Evolutionary conservation across 2,329 filamentous ascomycete genomes (phyloP).

Genomic region (Emmonsiellopsis sp.): DNA sequence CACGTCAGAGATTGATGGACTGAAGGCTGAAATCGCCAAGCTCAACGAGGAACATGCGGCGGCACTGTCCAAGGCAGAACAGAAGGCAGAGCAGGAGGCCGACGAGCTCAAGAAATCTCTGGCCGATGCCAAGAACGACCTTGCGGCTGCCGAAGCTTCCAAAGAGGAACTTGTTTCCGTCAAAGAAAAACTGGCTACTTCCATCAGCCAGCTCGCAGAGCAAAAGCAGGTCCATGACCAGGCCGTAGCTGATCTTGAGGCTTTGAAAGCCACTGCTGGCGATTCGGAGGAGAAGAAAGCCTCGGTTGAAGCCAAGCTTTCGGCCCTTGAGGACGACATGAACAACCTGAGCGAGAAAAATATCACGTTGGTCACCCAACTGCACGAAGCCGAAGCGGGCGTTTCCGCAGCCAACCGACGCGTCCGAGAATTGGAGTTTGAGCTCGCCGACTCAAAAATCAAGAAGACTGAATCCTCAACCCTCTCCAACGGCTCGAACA

Average conservation of each 20-base stretch:
- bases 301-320: constrained; percentile 26
- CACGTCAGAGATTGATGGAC: constrained; percentile 25
- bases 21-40: constrained; percentile 35
- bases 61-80: constrained; percentile 35
- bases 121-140: constrained; percentile 36
- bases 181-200: constrained; percentile 41
- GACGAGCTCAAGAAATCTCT: constrained; percentile 35
- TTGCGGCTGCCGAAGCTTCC: constrained; percentile 72
- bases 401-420: constrained; percentile 19
- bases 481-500: constrained; percentile 12
- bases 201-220: constrained; percentile 23
- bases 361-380: constrained; percentile 11
- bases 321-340: constrained; percentile 25
- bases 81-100: constrained; percentile 32
- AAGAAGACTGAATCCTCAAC: constrained; percentile 5
- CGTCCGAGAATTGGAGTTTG: constrained; percentile 14
- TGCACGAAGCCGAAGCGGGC: constrained; percentile 11
- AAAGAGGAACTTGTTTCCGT: constrained; percentile 58
- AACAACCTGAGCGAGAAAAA: constrained; percentile 15
- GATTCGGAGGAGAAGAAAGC: constrained; percentile 5
- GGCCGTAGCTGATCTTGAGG: constrained; percentile 25
- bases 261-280: constrained; percentile 5
- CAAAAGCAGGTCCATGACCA: constrained; percentile 29
- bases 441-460: constrained; percentile 7
- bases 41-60: constrained; percentile 49